Evolutionary conservation across 2,329 filamentous ascomycete species (phyloP), one percentile per base, ranked within the genome.

Genomic region (Nannizziopsis barbatae): DNA sequence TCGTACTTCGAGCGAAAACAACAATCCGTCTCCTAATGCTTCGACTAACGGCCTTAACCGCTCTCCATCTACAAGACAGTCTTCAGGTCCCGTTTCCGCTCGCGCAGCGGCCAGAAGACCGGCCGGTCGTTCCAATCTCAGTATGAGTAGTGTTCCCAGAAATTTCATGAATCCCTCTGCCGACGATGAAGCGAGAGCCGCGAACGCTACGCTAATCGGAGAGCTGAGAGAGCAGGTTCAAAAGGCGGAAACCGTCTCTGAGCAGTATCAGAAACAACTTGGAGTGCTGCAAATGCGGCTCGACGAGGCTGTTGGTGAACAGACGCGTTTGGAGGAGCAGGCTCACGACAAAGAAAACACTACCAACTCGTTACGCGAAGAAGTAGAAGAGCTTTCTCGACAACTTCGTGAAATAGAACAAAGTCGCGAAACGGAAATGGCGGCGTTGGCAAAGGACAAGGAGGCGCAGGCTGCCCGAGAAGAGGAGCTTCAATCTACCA

Each of bases 371-470:
- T 73, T 96, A 47, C 80, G 81, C 60, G 88, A 86, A 59, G 86
- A 94, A 60, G 89, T 92, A 69, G 80, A 86, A 58, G 89, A 96
- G 57, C 75, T 83, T 48, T 79, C 82, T 27, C 79, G 88, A 54
- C 84, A 93, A 66, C 85, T 86, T 61, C 80, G 90, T 55, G 92
- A 98, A 65, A 81, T 95, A 71, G 89, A 95, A 66, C 81, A 82
- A 55, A 89, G 93, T 55, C 93, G 95, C 65, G 90, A 96, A 65
- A 81, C 84, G 39, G 92, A 98, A 68, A 80, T 87, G 54, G 86
- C 83, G 60, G 80, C 86, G 47, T 84, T 90, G 69, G 80, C 86
- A 61, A 87, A 89, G 67, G 90, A 96, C 65, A 92, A 93, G 70
- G 89, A 95, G 56, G 86, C 93, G 58, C 83, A 89, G 67, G 74